Evolutionary conservation across 208 protist genomes (phyloP), one percentile per base, ranked within the genome.

Genomic region (Jaenimonas drosophilae): DNA sequence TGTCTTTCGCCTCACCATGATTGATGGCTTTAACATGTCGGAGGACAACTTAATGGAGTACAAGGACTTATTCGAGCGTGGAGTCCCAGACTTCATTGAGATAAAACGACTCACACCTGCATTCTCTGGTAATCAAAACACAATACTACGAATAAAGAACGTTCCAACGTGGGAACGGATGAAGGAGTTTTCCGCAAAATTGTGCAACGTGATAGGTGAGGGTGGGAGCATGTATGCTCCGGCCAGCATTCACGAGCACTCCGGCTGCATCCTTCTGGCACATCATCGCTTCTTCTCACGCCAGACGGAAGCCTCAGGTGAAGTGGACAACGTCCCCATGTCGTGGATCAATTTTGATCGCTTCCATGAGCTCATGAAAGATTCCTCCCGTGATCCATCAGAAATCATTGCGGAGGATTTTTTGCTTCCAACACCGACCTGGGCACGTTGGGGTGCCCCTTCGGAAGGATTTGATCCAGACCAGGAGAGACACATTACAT

Each of bases 1-100:
- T 0, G 95, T 98, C 24, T 98, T 98, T 72, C 82, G 96, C 6
- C 69, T 98, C 31, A 98, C 96, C 6, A 76, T 98, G 53, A 94
- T 98, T 30, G 95, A 97, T 41, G 85, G 68, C 12, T 97, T 89
- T 64, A 98, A 98, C 63, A 93, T 93, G 76, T 52, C 42, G 9
- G 52, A 71, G 23, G 77, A 88, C 26, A 84, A 97, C 48, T 47
- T 96, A 6, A 14, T 39, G 26, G 73, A 91, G 54, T 98, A 98
- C 73, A 85, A 84, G 39, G 62, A 78, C 23, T 43, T 98, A 19
- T 90, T 97, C 42, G 58, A 79, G 12, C 57, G 65, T 0, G 93
- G 94, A 0, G 54, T 73, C 52, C 93, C 94, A 11, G 67, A 95
- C 58, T 94, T 98, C 56, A 75, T 97, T 44, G 90, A 97, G 51